A percentile compares a stretch with the other conserved stretches of the same genome.
phyloP scores from a whole-genome alignment of 345 rosid genomes.

The Isatis tinctoria region DNA sequence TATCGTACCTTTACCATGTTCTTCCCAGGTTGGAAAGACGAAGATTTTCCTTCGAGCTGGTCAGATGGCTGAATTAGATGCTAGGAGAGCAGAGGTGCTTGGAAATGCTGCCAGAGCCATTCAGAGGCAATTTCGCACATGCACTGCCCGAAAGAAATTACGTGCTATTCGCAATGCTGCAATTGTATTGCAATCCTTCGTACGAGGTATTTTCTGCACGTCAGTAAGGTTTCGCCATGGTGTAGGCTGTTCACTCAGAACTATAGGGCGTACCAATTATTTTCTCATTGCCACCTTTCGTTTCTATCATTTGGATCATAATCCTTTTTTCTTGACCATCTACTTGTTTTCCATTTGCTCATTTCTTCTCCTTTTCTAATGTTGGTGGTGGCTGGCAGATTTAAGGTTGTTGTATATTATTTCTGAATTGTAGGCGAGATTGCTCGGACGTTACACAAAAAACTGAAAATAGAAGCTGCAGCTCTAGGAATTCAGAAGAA shows the following conservation, averaged over 20 bases:
- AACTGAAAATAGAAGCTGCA: conserved; percentile 65
- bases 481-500: conserved; percentile 83
- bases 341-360: conserved; percentile 1
- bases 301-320: conserved; percentile 13
- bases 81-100: conserved; percentile 90
- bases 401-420: neutral
- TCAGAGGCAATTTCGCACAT: conserved; percentile 74
- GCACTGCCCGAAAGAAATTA: conserved; percentile 68
- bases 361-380: conserved; percentile 1
- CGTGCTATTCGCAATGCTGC: conserved; percentile 63
- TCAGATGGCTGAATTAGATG: conserved; percentile 99
- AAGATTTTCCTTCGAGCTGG: conserved; percentile 97
- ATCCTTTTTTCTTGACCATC: neutral
- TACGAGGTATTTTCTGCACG: conserved; percentile 56
- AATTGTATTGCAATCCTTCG: conserved; percentile 60
- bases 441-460: conserved; percentile 58
- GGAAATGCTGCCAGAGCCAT: conserved; percentile 92
- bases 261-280: neutral
- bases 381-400: conserved; percentile 5
- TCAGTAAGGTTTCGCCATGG: neutral
- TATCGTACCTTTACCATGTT: conserved; percentile 6
- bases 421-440: conserved; percentile 40
- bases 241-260: conserved; percentile 11
- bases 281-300: neutral
- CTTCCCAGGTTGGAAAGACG: conserved; percentile 79